phyloP scores from a whole-genome alignment of 768 basidiomycete species.

The Nidula microcarpa region DNA sequence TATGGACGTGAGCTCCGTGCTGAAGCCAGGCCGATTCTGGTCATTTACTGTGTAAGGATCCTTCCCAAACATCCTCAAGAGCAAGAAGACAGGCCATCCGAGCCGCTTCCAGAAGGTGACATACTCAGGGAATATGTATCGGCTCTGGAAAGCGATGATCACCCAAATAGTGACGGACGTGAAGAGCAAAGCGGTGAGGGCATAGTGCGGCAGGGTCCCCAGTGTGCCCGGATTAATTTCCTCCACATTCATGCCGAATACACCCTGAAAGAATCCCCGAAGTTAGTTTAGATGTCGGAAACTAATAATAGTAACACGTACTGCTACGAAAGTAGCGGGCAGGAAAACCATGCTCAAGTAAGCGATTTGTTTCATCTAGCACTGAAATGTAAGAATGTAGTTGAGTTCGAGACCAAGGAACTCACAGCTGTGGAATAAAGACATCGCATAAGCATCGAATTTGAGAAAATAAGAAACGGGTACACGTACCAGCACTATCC shows the following conservation, averaged over 20 bases:
- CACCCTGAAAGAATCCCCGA: slow-evolving; percentile 18
- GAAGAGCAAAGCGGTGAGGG: slow-evolving; percentile 38
- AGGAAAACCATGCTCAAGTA: slow-evolving; percentile 13
- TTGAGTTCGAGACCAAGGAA: background rate
- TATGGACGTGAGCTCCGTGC: too few species aligned
- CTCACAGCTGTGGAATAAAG: background rate
- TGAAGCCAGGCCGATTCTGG: too few species aligned
- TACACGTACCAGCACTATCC: slow-evolving; percentile 20
- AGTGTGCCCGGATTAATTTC: slow-evolving; percentile 31
- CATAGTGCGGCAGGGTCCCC: slow-evolving; percentile 40
- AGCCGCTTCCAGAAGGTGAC: slow-evolving; percentile 27
- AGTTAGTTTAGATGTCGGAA: slow-evolving; percentile 6
- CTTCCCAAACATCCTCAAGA: slow-evolving; percentile 5
- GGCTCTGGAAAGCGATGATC: slow-evolving; percentile 50
- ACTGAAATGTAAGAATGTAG: background rate
- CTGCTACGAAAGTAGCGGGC: slow-evolving; percentile 12
- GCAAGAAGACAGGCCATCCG: slow-evolving; percentile 28
- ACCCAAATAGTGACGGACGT: slow-evolving; percentile 53
- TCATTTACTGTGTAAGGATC: slow-evolving; percentile 4
- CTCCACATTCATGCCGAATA: slow-evolving; percentile 36
- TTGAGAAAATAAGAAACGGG: background rate
- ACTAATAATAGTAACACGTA: slow-evolving; percentile 1
- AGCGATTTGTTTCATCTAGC: slow-evolving; percentile 14
- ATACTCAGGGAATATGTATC: slow-evolving; percentile 24
- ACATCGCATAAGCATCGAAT: background rate